Evolutionary conservation across 2,329 filamentous ascomycete genomes (phyloP).

Genomic region (Capronia coronata): DNA sequence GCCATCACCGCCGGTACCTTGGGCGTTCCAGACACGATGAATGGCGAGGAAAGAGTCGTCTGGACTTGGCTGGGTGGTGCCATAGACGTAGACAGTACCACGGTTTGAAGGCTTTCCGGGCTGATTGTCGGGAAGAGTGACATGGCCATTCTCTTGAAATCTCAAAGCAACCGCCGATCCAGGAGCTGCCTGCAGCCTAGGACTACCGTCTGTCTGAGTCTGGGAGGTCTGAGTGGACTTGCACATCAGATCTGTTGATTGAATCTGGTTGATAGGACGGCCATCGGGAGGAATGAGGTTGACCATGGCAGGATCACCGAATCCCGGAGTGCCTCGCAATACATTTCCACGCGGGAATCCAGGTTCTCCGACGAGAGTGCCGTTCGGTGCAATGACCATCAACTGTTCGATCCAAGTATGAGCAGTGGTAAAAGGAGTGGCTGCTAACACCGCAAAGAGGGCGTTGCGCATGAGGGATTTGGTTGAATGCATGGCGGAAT

Average conservation of each 20-base stretch:
- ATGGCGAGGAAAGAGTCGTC: conserved; percentile 58
- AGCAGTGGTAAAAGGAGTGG: conserved; percentile 35
- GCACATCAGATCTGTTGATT: conserved; percentile 54
- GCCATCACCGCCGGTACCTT: conserved; percentile 73
- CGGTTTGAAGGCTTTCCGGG: conserved; percentile 57
- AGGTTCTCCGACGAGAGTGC: conserved; percentile 61
- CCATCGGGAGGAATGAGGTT: conserved; percentile 57
- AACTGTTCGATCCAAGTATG: conserved; percentile 83
- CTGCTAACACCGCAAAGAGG: conserved; percentile 25
- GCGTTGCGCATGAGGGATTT: conserved; percentile 26
- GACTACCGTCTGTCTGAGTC: conserved; percentile 53
- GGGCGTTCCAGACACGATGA: conserved; percentile 68
- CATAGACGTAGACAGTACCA: conserved; percentile 70
- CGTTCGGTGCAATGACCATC: conserved; percentile 63
- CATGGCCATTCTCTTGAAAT: conserved; percentile 72
- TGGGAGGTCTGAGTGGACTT: conserved; percentile 55
- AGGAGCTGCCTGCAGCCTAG: conserved; percentile 54
- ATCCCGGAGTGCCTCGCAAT: conserved; percentile 50
- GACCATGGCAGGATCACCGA: conserved; percentile 53
- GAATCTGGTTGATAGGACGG: conserved; percentile 43
- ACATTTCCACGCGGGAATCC: conserved; percentile 72
- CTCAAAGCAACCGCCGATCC: conserved; percentile 61
- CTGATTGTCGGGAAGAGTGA: conserved; percentile 53
- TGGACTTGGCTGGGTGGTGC: conserved; percentile 54
- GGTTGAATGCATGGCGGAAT: conserved; percentile 13